Evolutionary conservation across 176 grass and related monocot genomes (phyloP), one percentile per base, ranked within the genome.

Genomic region (Calamus simplicifolius): DNA sequence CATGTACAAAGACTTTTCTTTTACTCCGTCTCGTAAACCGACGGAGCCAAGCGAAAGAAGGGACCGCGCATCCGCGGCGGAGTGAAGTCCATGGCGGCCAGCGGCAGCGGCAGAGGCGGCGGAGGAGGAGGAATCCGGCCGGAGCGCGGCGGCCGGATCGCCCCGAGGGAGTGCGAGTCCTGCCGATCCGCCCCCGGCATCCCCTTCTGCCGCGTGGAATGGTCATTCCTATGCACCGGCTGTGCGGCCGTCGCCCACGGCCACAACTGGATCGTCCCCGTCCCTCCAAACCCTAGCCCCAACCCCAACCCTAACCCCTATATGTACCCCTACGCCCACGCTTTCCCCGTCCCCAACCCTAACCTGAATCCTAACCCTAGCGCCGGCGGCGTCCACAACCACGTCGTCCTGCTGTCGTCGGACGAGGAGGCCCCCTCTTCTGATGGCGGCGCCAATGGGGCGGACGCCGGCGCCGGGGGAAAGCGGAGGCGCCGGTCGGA

Each of bases 141-240:
- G 43, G 49, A 14, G 14, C 3, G 2, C 55, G 65, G 65, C 29
- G 65, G 17, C 4, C 27, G 6, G 18, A 73, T 73, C 50, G 5
- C 49, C 3, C 5, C 58, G 18, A 48, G 73, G 29, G 59, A 69
- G 61, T 82, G 79, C 54, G 73, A 77, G 7, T 57, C 73, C 0
- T 82, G 79, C 79, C 50, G 64, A 8, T 56, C 73, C 5, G 67
- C 73, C 5, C 73, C 79, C 2, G 79, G 72, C 19, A 76, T 82
- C 5, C 73, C 79, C 4, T 82, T 82, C 67, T 82, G 79, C 29
- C 73, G 73, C 25, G 79, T 82, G 23, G 79, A 82, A 25, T 82
- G 79, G 79, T 76, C 72, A 30, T 82, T 76, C 61, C 79, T 82
- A 54, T 82, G 79, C 48, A 25, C 73, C 66, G 66, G 71, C 54